Percentiles rank a stretch among this genome's conserved stretches.
phyloP scores from a whole-genome alignment of 225 moss, liverwort and hornwort species.

The Physcomitrium patens region DNA sequence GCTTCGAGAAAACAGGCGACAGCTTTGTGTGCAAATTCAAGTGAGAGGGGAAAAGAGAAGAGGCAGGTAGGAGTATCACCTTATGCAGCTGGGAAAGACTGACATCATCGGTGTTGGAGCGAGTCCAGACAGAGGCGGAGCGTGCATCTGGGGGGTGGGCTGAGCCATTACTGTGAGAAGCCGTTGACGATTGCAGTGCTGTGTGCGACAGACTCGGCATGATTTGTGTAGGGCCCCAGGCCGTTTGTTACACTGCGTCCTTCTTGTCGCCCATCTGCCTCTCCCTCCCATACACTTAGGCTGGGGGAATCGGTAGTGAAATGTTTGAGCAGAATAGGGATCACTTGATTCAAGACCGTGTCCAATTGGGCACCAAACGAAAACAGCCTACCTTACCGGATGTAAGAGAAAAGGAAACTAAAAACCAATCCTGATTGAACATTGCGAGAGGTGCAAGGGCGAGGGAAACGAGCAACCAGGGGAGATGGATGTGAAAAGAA shows the following conservation, averaged over 20 bases:
- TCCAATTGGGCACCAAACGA: slow-evolving; percentile 37
- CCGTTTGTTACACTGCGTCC: slow-evolving; percentile 61
- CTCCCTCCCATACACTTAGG: slow-evolving; percentile 77
- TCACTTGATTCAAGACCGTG: slow-evolving; percentile 50
- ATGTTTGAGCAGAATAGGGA: no score
- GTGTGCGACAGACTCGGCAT: slow-evolving; percentile 99
- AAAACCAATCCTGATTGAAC: slow-evolving; percentile 28
- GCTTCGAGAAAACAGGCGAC: neutral
- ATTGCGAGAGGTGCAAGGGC: slow-evolving; percentile 1
- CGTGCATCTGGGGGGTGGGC: slow-evolving; percentile 47
- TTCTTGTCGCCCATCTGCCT: slow-evolving; percentile 82
- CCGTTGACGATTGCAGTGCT: slow-evolving; percentile 81
- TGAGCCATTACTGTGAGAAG: slow-evolving; percentile 44
- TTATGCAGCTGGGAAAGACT: slow-evolving; percentile 94
- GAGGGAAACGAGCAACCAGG: neutral
- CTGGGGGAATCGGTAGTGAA: neutral
- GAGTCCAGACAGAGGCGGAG: slow-evolving; percentile 87
- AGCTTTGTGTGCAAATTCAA: slow-evolving; percentile 20
- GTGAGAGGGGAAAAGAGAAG: slow-evolving; percentile 20
- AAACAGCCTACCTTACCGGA: neutral
- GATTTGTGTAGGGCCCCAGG: slow-evolving; percentile 63
- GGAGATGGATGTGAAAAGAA: slow-evolving; percentile 14
- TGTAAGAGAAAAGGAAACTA: slow-evolving; percentile 1
- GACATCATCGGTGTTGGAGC: slow-evolving; percentile 94
- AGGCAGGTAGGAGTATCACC: slow-evolving; percentile 49